phyloP scores from a whole-genome alignment of 495 filamentous ascomycete species.

The Cercophora newfieldiana region DNA sequence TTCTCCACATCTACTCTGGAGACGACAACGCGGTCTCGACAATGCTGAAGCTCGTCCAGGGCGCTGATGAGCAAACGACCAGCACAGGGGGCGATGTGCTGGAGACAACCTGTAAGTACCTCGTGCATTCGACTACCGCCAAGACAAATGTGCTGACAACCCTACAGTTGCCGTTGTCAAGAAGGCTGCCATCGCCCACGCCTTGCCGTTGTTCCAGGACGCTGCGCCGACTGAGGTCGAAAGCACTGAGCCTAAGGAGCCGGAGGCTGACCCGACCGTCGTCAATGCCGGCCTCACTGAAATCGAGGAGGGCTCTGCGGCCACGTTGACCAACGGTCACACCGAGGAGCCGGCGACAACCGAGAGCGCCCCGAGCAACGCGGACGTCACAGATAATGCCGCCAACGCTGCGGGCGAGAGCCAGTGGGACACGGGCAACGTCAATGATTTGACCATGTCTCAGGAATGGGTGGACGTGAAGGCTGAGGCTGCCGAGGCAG shows the following conservation, averaged over 20 bases:
- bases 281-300: constrained; percentile 78
- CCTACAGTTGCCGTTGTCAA: constrained; percentile 68
- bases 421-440: constrained; percentile 60
- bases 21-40: constrained; percentile 76
- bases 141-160: constrained; percentile 28
- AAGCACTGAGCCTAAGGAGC: constrained; percentile 44
- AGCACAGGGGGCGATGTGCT: constrained; percentile 64
- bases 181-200: constrained; percentile 54
- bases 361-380: constrained; percentile 48
- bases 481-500: constrained; percentile 72
- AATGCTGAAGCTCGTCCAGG: constrained; percentile 83
- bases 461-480: constrained; percentile 72
- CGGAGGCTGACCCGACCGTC: constrained; percentile 71
- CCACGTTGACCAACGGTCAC: constrained; percentile 54
- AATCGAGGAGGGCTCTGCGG: constrained; percentile 44
- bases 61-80: constrained; percentile 68
- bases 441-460: constrained; percentile 51
- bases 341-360: constrained; percentile 41
- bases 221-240: constrained; percentile 40
- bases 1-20: constrained; percentile 86
- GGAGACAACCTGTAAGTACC: constrained; percentile 72
- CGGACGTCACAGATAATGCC: constrained; percentile 58
- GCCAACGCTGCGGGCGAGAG: constrained; percentile 69
- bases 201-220: constrained; percentile 28
- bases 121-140: background rate